Percentiles rank a stretch among this genome's conserved stretches.
phyloP scores from a whole-genome alignment of 148 eudicot genomes.

The Cornus kousa region DNA sequence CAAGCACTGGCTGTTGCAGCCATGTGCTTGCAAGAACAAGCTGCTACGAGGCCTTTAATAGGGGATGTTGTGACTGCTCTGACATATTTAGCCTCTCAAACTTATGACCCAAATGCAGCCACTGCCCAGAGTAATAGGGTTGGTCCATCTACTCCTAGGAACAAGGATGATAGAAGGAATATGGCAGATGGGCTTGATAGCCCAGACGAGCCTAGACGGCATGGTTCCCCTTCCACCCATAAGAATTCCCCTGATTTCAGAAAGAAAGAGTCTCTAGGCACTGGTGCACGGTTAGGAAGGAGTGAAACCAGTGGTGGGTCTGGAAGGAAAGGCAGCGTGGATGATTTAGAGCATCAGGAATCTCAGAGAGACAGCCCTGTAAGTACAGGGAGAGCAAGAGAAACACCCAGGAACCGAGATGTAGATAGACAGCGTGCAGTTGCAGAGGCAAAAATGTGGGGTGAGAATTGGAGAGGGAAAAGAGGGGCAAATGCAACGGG shows the following conservation, averaged over 20 bases:
- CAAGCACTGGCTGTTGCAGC: conserved; percentile 97
- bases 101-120: conserved; percentile 66
- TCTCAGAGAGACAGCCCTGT: conserved; percentile 64
- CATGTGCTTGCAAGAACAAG: conserved; percentile 93
- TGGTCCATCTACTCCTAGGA: conserved; percentile 59
- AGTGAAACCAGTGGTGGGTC: conserved; percentile 58
- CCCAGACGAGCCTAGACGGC: conserved; percentile 29
- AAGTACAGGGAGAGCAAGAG: conserved; percentile 49
- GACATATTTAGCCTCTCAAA: conserved; percentile 77
- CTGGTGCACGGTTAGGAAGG: conserved; percentile 54
- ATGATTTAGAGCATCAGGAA: conserved; percentile 45
- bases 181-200: conserved; percentile 48
- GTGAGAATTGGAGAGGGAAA: conserved; percentile 77
- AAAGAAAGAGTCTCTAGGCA: conserved; percentile 48
- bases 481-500: conserved; percentile 48
- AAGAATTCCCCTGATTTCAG: conserved; percentile 71
- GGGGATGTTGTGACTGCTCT: conserved; percentile 91
- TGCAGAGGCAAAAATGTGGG: conserved; percentile 93
- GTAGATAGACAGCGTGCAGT: conserved; percentile 78
- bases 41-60: conserved; percentile 82
- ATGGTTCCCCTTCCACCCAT: conserved; percentile 67
- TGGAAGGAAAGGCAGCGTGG: conserved; percentile 63
- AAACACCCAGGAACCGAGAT: conserved; percentile 53
- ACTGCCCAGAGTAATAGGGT: conserved; percentile 41
- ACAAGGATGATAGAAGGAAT: conserved; percentile 53